phyloP scores from a whole-genome alignment of 257 asterid species.

The Parsonsia alboflavescens region DNA sequence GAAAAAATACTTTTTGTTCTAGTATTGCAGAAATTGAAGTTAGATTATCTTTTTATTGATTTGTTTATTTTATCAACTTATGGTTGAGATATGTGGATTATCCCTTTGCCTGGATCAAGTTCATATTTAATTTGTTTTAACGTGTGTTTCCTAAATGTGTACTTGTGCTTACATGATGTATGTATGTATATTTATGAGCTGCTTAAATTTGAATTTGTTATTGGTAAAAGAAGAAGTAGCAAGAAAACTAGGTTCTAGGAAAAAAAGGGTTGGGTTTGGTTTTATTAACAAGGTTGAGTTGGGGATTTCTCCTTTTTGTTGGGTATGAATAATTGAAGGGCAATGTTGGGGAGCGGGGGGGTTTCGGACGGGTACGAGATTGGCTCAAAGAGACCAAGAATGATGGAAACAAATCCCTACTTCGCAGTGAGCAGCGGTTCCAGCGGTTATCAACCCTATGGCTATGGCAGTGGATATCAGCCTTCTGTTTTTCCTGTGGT shows the following conservation, averaged over 20 bases:
- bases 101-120: too few relatives aligned
- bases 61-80: too few relatives aligned
- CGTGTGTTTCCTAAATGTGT: background rate
- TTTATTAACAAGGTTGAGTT: slow-evolving; percentile 88
- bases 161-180: too few relatives aligned
- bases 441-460: slow-evolving; percentile 37
- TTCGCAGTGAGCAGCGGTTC: slow-evolving; percentile 90
- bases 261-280: slow-evolving; percentile 41
- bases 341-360: slow-evolving; percentile 99
- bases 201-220: background rate
- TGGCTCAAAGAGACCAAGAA: slow-evolving; percentile 99
- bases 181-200: too few relatives aligned
- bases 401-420: slow-evolving; percentile 99
- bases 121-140: background rate
- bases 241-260: slow-evolving; percentile 44
- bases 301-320: slow-evolving; percentile 65
- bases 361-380: slow-evolving; percentile 98
- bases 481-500: slow-evolving; percentile 71
- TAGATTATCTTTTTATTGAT: too few relatives aligned
- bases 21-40: too few relatives aligned
- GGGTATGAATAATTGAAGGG: slow-evolving; percentile 96
- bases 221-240: slow-evolving; percentile 14
- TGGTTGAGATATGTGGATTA: too few relatives aligned
- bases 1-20: too few relatives aligned
- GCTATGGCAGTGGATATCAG: slow-evolving; percentile 43